A percentile compares a stretch with the other conserved stretches of the same genome.
Conservation (phyloP, 495 filamentous ascomycete species). For the Penicillium coprophilum region DNA sequence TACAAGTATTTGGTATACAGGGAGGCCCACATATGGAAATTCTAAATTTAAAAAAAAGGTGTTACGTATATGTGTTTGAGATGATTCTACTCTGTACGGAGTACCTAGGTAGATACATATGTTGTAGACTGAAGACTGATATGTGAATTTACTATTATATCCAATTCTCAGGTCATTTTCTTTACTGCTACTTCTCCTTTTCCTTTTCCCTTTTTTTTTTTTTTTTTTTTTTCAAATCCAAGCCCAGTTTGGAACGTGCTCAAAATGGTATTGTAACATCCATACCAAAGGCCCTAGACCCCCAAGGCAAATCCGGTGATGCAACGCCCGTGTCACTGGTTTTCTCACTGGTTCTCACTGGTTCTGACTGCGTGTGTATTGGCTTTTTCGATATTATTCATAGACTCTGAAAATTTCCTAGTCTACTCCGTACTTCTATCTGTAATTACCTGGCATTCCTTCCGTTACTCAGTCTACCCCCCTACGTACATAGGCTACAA, state of each 20-base stretch:
- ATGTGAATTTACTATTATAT: neutral
- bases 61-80: neutral
- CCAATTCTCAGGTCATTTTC: neutral
- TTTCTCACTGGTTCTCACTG: neutral
- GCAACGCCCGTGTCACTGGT: slow-evolving; percentile 31
- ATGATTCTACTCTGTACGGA: no score
- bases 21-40: slow-evolving; percentile 2
- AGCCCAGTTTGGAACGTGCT: neutral
- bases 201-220: neutral
- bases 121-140: neutral
- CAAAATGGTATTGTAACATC: slow-evolving; percentile 20
- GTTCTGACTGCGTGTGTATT: no score
- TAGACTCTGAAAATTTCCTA: no score
- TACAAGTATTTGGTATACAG: slow-evolving; percentile 12
- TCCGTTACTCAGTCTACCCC: slow-evolving; percentile 27
- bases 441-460: no score
- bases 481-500: neutral
- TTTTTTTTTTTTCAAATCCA: neutral
- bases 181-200: neutral
- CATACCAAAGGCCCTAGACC: slow-evolving; percentile 15
- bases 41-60: slow-evolving; percentile 7
- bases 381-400: no score
- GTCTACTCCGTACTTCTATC: no score
- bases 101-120: no score
- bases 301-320: slow-evolving; percentile 21